Conservation (phyloP, 2,329 filamentous ascomycete species). For the Colletotrichum higginsianum region DNA sequence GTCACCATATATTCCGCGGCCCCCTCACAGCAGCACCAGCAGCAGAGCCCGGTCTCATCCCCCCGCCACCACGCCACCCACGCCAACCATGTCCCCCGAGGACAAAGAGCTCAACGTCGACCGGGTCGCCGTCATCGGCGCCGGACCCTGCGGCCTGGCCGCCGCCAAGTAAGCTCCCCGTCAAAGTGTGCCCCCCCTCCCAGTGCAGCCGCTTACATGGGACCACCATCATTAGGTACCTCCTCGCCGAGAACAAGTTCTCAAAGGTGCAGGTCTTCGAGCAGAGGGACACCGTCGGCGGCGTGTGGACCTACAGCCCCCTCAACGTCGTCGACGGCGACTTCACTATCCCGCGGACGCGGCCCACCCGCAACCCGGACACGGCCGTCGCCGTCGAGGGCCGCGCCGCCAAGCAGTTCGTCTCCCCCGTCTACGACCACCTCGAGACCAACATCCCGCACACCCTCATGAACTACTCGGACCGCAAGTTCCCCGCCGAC, state of each 20-base stretch:
- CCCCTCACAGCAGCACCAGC: neutral
- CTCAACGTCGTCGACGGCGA: conserved; percentile 43
- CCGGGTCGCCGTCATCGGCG: conserved; percentile 79
- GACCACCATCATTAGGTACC: conserved; percentile 66
- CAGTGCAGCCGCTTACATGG: neutral
- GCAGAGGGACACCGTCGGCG: conserved; percentile 75
- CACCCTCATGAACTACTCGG: conserved; percentile 78
- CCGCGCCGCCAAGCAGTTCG: conserved; percentile 62
- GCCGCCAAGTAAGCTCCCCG: conserved; percentile 60
- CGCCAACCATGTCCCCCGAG: conserved; percentile 43
- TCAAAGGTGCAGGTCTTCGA: conserved; percentile 78
- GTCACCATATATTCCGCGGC: neutral
- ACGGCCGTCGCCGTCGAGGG: conserved; percentile 58
- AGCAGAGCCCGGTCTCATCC: neutral
- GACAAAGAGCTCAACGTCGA: conserved; percentile 51
- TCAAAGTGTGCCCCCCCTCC: neutral
- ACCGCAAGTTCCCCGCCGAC: conserved; percentile 70
- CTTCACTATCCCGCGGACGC: conserved; percentile 47
- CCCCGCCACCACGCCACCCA: conserved; percentile 44
- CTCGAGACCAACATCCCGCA: conserved; percentile 85
- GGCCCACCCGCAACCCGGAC: conserved; percentile 53
- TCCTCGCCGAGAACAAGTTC: conserved; percentile 75
- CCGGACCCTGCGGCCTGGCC: conserved; percentile 78
- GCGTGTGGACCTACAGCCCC: conserved; percentile 79
- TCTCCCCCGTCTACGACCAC: conserved; percentile 77